These are phyloP conservation scores for Passiflora organensis DNA, from an alignment of 345 rosid species.

Conservation along the genomic window DNA sequence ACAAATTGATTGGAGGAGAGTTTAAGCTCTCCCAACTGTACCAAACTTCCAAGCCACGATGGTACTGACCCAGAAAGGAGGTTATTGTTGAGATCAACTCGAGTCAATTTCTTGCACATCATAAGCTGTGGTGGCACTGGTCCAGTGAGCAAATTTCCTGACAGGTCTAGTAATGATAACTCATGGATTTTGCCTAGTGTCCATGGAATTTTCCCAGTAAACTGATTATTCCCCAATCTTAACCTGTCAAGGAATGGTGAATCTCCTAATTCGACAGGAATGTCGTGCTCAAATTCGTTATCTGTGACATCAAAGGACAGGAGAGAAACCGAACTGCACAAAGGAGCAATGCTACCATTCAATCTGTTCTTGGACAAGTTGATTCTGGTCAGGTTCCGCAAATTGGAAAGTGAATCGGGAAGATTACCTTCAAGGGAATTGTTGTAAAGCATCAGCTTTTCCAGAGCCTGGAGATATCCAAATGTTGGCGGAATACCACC, in stretches of 20 bases:
- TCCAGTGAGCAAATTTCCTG: conserved; percentile 69
- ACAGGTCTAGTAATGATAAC: conserved; percentile 62
- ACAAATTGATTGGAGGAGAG: conserved; percentile 62
- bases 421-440: conserved; percentile 72
- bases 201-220: conserved; percentile 73
- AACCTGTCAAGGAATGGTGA: conserved; percentile 75
- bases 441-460: conserved; percentile 89
- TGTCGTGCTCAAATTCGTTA: conserved; percentile 55
- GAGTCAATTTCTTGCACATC: conserved; percentile 68
- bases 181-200: conserved; percentile 65
- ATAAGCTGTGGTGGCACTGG: conserved; percentile 56
- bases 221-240: conserved; percentile 70
- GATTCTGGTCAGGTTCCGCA: conserved; percentile 74
- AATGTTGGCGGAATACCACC: conserved; percentile 60
- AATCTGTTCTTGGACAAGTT: conserved; percentile 69
- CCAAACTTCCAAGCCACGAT: conserved; percentile 66
- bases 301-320: conserved; percentile 85
- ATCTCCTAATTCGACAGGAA: conserved; percentile 67
- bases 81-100: conserved; percentile 77
- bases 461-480: conserved; percentile 46
- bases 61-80: conserved; percentile 67
- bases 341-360: conserved; percentile 60
- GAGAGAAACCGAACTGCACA: conserved; percentile 55
- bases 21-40: conserved; percentile 69
- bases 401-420: conserved; percentile 51